These are phyloP conservation scores for Populus simonii DNA, from an alignment of 345 rosid species.

Conservation along the genomic window DNA sequence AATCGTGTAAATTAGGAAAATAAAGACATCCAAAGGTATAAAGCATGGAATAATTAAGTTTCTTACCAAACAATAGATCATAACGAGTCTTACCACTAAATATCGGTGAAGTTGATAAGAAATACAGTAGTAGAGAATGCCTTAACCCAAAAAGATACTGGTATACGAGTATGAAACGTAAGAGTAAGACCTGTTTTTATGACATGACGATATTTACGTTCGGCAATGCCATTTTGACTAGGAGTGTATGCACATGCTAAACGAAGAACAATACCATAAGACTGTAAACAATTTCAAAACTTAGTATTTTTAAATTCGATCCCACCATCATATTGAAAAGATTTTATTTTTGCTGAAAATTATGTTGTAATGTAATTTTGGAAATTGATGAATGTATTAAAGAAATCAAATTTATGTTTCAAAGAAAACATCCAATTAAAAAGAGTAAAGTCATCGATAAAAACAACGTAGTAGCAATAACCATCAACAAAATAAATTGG, in stretches of 20 bases:
- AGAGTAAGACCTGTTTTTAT: not conserved
- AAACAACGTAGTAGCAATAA: not conserved
- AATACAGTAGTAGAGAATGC: too few relatives aligned
- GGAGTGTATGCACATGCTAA: not conserved
- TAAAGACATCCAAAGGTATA: too few relatives aligned
- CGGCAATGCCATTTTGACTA: not conserved
- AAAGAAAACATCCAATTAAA: not conserved
- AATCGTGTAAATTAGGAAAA: too few relatives aligned
- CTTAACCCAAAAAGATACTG: too few relatives aligned
- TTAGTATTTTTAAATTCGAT: not conserved
- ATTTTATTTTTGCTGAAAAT: not conserved
- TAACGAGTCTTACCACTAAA: too few relatives aligned
- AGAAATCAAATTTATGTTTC: not conserved
- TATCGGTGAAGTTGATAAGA: too few relatives aligned
- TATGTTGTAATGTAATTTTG: not conserved
- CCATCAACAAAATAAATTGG: too few relatives aligned
- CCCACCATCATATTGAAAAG: not conserved
- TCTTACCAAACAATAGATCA: too few relatives aligned
- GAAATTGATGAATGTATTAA: not conserved
- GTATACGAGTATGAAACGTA: not conserved
- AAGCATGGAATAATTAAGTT: too few relatives aligned
- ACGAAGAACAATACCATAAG: not conserved
- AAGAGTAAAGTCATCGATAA: not conserved
- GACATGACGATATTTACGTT: not conserved
- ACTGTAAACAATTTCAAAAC: not conserved